Base-by-base conservation (phyloP, 176 grass and related monocot genomes). In the Thinopyrum elongatum region DNA sequence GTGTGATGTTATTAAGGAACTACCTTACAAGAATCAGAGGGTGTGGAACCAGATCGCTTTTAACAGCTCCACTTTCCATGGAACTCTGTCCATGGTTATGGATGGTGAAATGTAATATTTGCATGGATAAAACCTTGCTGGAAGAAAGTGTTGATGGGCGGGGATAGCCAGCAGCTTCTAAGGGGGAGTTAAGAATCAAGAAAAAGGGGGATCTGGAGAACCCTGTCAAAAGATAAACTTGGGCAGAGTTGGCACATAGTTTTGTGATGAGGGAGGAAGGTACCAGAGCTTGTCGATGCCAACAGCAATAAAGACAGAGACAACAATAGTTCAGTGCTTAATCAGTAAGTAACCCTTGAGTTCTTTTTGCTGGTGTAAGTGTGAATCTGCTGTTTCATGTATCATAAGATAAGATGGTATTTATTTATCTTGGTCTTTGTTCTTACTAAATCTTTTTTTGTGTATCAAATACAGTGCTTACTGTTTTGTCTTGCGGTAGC, bases 301-400 rank as follows among this genome's bases (percentile, higher is more conserved):
- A 46, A 19, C 14, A 38, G 81, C 83, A 42, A 41, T 65, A 14
- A 14, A 86, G 36, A 46, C 69, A 85, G 89, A 80, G 73, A 77
- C 31, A 69, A 67, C 53, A 75, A 19, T 74, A 81, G 51, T 69
- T 73, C 19, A 31, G 29, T 29, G 76, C 12, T 10, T 8, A 77
- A 80, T 15, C 62, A 91, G 89, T 91, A 91, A 91, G 82, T 88
- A 85, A 91, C 71, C 62, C 63, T 85, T 64, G 90, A 36, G 82
- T 81, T 91, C 19, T 8, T 68, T 85, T 88, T 77, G 70, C 62
- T 57, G 85, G 63, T 91, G 90, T 76, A 81, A 85, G 65, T 86
- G 78, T 69, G 82, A 82, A 81, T 85, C 82, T n/a, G 39, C 67
- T 58, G 70, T 29, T 81, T 81, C 70, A 81, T 91, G 90, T 88